phyloP scores from a whole-genome alignment of 768 basidiomycete genomes.

The Boletus rex-veris region DNA sequence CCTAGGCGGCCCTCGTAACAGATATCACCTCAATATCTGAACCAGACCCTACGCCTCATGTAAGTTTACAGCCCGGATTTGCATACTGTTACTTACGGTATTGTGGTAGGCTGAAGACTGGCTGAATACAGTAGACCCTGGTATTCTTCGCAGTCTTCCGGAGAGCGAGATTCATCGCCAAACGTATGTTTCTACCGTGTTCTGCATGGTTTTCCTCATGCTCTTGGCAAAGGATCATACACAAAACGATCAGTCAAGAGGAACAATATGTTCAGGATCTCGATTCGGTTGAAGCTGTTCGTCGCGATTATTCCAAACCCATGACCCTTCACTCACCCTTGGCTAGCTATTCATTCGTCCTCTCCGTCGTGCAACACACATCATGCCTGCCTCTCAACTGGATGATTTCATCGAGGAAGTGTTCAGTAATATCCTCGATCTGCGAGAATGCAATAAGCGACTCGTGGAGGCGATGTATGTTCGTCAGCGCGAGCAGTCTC shows the following conservation, averaged over 20 bases:
- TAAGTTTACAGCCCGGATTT: constrained; percentile 32
- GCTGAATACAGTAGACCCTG: constrained; percentile 47
- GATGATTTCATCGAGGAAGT: constrained; percentile 87
- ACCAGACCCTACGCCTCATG: constrained; percentile 28
- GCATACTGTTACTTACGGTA: neutral
- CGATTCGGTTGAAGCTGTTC: constrained; percentile 72
- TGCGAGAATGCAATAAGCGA: constrained; percentile 79
- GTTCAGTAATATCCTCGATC: constrained; percentile 83
- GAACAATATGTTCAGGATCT: constrained; percentile 88
- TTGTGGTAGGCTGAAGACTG: constrained; percentile 43
- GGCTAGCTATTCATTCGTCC: constrained; percentile 53
- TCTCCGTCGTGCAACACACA: constrained; percentile 51
- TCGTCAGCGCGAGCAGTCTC: constrained; percentile 77
- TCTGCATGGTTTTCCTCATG: neutral
- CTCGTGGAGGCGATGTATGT: constrained; percentile 86
- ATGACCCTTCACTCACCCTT: constrained; percentile 31
- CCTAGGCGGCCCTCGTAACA: constrained; percentile 22
- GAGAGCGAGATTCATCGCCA: constrained; percentile 81
- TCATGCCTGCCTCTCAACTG: constrained; percentile 54
- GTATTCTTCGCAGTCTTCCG: constrained; percentile 54
- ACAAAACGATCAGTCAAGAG: constrained; percentile 85
- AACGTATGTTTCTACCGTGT: constrained; percentile 38
- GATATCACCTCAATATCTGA: constrained; percentile 21
- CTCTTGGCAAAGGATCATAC: constrained; percentile 53
- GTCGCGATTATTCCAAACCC: constrained; percentile 13